phyloP scores from a whole-genome alignment of 805 yeast species.

The Cephaloascus albidus region DNA sequence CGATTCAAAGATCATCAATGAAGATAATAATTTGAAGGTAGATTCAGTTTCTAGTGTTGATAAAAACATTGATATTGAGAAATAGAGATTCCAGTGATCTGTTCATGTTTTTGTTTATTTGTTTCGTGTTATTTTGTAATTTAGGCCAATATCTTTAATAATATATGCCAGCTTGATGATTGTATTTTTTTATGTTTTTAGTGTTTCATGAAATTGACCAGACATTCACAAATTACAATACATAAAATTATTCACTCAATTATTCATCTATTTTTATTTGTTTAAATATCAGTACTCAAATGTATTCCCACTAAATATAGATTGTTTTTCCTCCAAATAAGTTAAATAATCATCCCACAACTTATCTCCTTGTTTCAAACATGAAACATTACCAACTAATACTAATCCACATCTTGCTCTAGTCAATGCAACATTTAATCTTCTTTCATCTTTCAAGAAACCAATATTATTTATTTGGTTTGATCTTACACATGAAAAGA shows the following conservation, averaged over 20 bases:
- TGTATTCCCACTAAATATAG: constrained; percentile 5
- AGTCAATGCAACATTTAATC: constrained; percentile 20
- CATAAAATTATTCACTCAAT: too few species aligned
- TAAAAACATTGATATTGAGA: too few species aligned
- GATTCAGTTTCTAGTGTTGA: too few species aligned
- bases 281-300: constrained; percentile 5
- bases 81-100: too few species aligned
- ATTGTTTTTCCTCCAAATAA: constrained; percentile 11
- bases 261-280: not conserved
- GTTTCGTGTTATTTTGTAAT: too few species aligned
- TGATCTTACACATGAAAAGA: constrained; percentile 19
- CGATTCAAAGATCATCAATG: too few species aligned
- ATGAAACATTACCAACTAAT: constrained; percentile 21
- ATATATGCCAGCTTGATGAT: too few species aligned
- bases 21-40: too few species aligned
- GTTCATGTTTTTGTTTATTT: too few species aligned
- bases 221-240: not conserved
- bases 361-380: constrained; percentile 15
- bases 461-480: constrained; percentile 13
- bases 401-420: constrained; percentile 19
- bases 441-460: constrained; percentile 17
- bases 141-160: too few species aligned
- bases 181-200: too few species aligned
- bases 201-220: not conserved
- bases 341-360: constrained; percentile 25